A percentile compares a stretch with the other conserved stretches of the same genome.
Conservation (phyloP, 495 filamentous ascomycete species). For the Choiromyces venosus region DNA sequence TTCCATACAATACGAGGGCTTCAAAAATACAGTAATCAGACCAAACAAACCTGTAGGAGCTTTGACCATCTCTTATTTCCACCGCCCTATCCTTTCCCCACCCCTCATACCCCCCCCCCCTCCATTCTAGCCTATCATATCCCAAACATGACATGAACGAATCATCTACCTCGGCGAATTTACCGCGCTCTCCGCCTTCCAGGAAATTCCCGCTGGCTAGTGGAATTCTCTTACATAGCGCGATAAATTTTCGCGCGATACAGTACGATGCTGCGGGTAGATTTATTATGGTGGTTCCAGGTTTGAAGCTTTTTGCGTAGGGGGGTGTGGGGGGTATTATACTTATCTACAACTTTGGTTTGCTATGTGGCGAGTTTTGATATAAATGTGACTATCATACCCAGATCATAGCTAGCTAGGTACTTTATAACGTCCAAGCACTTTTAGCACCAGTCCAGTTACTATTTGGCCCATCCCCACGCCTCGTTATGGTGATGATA, state of each 20-base stretch:
- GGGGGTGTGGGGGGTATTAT: not conserved
- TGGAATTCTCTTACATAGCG: too few species aligned
- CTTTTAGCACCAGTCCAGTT: not conserved
- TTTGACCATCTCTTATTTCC: too few species aligned
- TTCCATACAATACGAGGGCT: too few species aligned
- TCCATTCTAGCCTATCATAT: not conserved
- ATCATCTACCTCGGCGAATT: not conserved
- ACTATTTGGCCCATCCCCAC: not conserved
- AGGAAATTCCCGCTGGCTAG: too few species aligned
- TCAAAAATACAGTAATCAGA: too few species aligned
- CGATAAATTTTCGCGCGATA: too few species aligned
- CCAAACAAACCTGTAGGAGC: too few species aligned
- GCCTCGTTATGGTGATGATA: not conserved
- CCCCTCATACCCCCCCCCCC: not conserved
- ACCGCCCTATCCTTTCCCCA: too few species aligned
- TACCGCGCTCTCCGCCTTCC: not conserved
- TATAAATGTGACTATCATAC: slow-evolving; percentile 1
- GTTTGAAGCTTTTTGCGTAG: not conserved
- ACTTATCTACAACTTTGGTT: not conserved
- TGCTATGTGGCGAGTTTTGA: not conserved
- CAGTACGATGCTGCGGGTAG: too few species aligned
- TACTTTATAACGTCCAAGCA: not conserved
- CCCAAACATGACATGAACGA: not conserved
- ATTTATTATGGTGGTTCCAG: not conserved
- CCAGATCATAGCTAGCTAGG: too few species aligned